phyloP scores from a whole-genome alignment of 345 rosid genomes.

The Citrus maxima region DNA sequence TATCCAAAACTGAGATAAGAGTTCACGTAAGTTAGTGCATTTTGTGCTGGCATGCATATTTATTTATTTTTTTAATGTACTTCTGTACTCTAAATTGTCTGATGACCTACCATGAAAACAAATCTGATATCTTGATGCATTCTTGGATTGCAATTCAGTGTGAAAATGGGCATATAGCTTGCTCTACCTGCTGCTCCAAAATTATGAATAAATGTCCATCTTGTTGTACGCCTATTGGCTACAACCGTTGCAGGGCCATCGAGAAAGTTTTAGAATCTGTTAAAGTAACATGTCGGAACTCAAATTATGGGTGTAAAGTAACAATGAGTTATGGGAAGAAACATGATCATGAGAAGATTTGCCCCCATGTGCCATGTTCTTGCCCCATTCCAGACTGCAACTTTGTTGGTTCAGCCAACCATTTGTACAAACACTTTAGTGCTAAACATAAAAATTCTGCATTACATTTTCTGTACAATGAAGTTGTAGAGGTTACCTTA shows the following conservation, averaged over 20 bases:
- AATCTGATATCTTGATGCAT: neutral
- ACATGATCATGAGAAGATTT: conserved; percentile 40
- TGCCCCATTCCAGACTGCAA: conserved; percentile 53
- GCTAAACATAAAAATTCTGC: conserved; percentile 30
- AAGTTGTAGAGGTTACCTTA: neutral
- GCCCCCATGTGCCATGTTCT: conserved; percentile 37
- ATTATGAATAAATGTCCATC: conserved; percentile 45
- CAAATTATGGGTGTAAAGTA: conserved; percentile 45
- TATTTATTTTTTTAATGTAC: neutral
- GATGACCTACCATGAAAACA: neutral
- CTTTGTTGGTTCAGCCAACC: conserved; percentile 37
- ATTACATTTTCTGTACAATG: conserved; percentile 12
- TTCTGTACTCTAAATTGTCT: neutral
- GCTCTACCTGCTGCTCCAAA: conserved; percentile 48
- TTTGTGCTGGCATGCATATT: neutral
- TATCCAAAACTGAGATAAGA: neutral
- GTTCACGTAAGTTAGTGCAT: neutral
- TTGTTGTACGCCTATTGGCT: conserved; percentile 47
- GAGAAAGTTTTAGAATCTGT: conserved; percentile 51
- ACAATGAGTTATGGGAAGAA: conserved; percentile 25
- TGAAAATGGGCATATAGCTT: conserved; percentile 65
- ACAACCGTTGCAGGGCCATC: conserved; percentile 55
- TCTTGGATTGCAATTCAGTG: conserved; percentile 37
- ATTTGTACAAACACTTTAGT: conserved; percentile 35
- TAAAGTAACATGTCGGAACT: conserved; percentile 38